Percentiles rank a stretch among this genome's conserved stretches.
Conservation (phyloP, 169 alveolate genomes). For the Eimeria praecox region DNA sequence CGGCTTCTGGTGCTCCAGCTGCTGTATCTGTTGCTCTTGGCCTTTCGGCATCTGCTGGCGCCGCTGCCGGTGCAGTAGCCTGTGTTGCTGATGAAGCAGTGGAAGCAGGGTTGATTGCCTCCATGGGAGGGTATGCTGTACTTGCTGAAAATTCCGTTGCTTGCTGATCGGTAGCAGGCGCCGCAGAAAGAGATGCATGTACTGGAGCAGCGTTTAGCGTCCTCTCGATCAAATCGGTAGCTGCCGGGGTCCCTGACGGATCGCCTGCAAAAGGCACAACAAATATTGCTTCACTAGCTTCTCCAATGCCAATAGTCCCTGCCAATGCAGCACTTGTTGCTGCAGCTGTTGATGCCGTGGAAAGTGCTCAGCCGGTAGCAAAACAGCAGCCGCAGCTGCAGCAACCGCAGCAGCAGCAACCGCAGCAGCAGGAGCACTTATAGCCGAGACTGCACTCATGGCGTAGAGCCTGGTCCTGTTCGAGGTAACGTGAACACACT, state of each 20-base stretch:
- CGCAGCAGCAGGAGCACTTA: background rate
- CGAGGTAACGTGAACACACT: background rate
- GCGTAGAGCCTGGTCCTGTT: background rate
- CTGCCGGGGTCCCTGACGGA: background rate
- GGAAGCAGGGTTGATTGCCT: background rate
- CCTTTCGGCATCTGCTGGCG: background rate
- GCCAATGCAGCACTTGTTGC: background rate
- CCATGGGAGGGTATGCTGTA: background rate
- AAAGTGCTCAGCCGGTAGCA: background rate
- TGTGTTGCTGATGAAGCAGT: background rate
- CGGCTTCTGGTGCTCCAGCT: conserved; percentile 22
- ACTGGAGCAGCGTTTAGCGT: background rate
- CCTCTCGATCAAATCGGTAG: background rate
- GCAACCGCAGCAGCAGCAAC: background rate
- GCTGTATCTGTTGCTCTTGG: background rate
- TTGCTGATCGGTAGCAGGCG: background rate
- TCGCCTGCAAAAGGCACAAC: background rate
- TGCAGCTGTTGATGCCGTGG: background rate
- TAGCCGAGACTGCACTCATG: background rate
- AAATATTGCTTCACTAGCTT: background rate
- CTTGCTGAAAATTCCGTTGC: background rate
- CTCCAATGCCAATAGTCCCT: background rate
- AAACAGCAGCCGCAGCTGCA: background rate
- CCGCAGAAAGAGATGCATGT: background rate
- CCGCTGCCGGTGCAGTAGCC: background rate